Conservation (phyloP, 2,329 filamentous ascomycete genomes). For the Alternaria viburni region DNA sequence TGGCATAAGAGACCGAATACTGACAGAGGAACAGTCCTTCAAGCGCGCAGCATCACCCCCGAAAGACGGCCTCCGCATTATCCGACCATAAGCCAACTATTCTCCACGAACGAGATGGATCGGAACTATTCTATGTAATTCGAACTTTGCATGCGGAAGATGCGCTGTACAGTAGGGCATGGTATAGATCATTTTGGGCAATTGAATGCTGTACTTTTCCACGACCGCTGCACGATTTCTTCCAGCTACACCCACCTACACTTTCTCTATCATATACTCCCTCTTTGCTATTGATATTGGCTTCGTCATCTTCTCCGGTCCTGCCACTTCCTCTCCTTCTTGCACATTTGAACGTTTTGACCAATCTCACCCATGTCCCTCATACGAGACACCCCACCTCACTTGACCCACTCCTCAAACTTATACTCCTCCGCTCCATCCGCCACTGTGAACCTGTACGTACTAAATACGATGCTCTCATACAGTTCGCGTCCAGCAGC, state of each 20-base stretch:
- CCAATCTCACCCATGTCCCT: not conserved
- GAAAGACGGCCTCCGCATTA: slow-evolving; percentile 56
- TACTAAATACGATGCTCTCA: slow-evolving; percentile 50
- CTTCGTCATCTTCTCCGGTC: not conserved
- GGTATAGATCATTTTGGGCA: slow-evolving; percentile 37
- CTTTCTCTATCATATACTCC: not conserved
- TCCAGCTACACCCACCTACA: not conserved
- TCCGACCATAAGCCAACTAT: slow-evolving; percentile 49
- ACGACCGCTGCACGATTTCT: not conserved
- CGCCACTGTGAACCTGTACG: slow-evolving; percentile 64
- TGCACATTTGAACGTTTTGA: not conserved
- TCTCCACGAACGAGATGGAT: slow-evolving; percentile 3
- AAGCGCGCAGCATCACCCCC: slow-evolving; percentile 57
- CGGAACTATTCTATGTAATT: slow-evolving; percentile 21
- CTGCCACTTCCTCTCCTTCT: not conserved
- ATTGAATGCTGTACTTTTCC: slow-evolving; percentile 37
- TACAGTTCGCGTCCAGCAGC: slow-evolving; percentile 57
- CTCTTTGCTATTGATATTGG: not conserved
- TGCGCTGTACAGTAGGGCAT: slow-evolving; percentile 46
- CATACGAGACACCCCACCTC: too few species aligned
- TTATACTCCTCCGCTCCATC: slow-evolving; percentile 69
- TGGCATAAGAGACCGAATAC: not conserved
- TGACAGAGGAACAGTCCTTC: slow-evolving; percentile 53
- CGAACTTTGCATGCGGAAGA: slow-evolving; percentile 26
- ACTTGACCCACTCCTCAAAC: slow-evolving; percentile 38